phyloP scores from a whole-genome alignment of 768 basidiomycete species.

The Lactarius vividus region DNA sequence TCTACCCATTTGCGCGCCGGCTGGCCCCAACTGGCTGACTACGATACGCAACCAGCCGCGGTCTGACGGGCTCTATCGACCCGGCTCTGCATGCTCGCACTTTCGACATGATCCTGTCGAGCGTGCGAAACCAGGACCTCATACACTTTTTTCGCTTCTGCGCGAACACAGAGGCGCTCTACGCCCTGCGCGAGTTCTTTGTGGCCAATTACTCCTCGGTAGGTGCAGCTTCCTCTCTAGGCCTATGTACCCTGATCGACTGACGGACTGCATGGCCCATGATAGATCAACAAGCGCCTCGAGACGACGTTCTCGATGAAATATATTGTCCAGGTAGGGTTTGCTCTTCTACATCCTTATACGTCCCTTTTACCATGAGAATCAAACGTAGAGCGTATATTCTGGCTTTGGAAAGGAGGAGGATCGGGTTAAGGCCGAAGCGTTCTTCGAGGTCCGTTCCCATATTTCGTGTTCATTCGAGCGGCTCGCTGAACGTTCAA shows the following conservation, averaged over 20 bases:
- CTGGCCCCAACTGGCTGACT: slow-evolving; percentile 12
- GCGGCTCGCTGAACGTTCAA: not conserved
- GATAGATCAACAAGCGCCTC: slow-evolving; percentile 20
- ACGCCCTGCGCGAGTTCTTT: slow-evolving; percentile 58
- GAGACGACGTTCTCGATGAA: slow-evolving; percentile 24
- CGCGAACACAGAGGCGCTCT: slow-evolving; percentile 53
- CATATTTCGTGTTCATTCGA: not conserved
- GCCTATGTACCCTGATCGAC: not conserved
- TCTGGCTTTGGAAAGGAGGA: slow-evolving; percentile 9
- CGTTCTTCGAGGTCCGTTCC: slow-evolving; percentile 24
- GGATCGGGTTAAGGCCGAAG: slow-evolving; percentile 20
- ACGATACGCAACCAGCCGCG: slow-evolving; percentile 43
- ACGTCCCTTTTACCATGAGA: not conserved
- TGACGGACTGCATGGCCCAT: not conserved
- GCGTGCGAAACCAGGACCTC: slow-evolving; percentile 60
- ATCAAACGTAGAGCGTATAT: slow-evolving; percentile 5
- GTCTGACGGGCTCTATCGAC: slow-evolving; percentile 61
- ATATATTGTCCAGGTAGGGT: slow-evolving; percentile 14
- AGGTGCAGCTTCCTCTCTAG: slow-evolving; percentile 30
- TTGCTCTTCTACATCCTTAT: not conserved
- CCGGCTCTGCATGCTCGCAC: slow-evolving; percentile 57
- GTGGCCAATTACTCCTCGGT: slow-evolving; percentile 66
- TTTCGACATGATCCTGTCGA: slow-evolving; percentile 54
- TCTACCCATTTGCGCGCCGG: not conserved
- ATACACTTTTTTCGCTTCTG: slow-evolving; percentile 59